A percentile compares a stretch with the other conserved stretches of the same genome.
Evolutionary conservation across 768 basidiomycete species (phyloP).

Genomic region (Termitomyces sp.): DNA sequence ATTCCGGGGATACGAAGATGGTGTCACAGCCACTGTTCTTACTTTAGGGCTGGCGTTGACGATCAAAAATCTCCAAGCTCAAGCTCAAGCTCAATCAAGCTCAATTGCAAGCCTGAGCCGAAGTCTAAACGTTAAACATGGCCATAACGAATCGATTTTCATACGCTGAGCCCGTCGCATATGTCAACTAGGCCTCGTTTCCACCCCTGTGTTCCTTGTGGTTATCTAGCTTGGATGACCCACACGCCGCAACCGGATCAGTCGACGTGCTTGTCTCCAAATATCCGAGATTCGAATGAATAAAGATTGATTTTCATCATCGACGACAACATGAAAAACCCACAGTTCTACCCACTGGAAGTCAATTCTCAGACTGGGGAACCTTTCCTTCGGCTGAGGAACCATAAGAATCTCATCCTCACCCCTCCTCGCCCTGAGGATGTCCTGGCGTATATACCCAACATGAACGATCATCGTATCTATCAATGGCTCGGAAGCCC

Average conservation of each 20-base stretch:
- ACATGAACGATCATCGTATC: slow-evolving; percentile 47
- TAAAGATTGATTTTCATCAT: neutral
- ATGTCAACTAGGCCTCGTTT: neutral
- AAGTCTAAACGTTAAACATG: too few relatives aligned
- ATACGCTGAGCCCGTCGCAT: neutral
- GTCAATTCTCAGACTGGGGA: slow-evolving; percentile 27
- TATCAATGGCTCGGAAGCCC: slow-evolving; percentile 38
- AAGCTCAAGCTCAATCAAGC: too few relatives aligned
- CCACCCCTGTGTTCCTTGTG: too few relatives aligned
- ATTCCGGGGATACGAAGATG: too few relatives aligned
- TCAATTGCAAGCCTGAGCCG: too few relatives aligned
- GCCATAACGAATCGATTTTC: neutral
- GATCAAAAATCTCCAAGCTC: neutral
- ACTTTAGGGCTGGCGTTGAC: neutral
- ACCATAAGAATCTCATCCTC: slow-evolving; percentile 49
- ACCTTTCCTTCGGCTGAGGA: slow-evolving; percentile 43
- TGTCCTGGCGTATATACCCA: slow-evolving; percentile 15
- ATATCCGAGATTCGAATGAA: neutral
- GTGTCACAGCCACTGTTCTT: neutral
- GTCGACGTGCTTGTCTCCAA: neutral
- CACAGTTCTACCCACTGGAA: slow-evolving; percentile 25
- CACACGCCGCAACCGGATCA: neutral
- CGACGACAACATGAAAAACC: slow-evolving; percentile 13
- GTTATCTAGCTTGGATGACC: neutral
- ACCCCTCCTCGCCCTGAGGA: slow-evolving; percentile 47